Percentiles rank a stretch among this genome's conserved stretches.
Evolutionary conservation across 176 grass and related monocot genomes (phyloP).

Genomic region (Cenchrus americanus): DNA sequence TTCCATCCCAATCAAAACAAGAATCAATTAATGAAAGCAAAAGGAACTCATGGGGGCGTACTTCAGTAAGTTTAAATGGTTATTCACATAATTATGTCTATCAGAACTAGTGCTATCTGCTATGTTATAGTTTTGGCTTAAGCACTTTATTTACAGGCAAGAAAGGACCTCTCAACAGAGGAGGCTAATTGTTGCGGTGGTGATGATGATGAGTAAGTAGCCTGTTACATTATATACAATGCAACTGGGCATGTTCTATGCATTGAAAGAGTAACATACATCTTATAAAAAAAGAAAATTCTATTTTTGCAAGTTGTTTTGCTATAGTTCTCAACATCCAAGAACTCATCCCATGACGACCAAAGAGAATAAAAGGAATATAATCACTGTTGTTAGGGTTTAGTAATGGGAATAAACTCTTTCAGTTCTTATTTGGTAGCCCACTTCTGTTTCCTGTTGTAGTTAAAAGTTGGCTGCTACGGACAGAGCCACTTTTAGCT

Average conservation of each 20-base stretch:
- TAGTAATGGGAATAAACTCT: not conserved
- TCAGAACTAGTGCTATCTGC: conserved; percentile 31
- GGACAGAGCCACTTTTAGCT: conserved; percentile 7
- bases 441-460: not conserved
- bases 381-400: not conserved
- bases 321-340: conserved; percentile 7
- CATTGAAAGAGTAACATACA: conserved; percentile 10
- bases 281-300: conserved; percentile 32
- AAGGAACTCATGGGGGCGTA: conserved; percentile 73
- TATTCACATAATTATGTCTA: conserved; percentile 37
- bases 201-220: conserved; percentile 80
- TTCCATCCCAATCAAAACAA: conserved; percentile 29
- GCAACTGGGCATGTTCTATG: conserved; percentile 26
- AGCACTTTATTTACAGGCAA: conserved; percentile 68
- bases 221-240: conserved; percentile 32
- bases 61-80: conserved; percentile 69
- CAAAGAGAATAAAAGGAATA: conserved; percentile 4
- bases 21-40: conserved; percentile 31
- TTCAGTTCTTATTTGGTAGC: not conserved
- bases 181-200: conserved; percentile 59
- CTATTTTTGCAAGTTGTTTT: not conserved
- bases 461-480: not conserved
- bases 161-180: conserved; percentile 77
- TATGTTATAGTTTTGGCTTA: conserved; percentile 42
- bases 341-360: not conserved